These are phyloP conservation scores for Trypanosoma cruzi DNA, from an alignment of 208 protist genomes.

Conservation along the genomic window DNA sequence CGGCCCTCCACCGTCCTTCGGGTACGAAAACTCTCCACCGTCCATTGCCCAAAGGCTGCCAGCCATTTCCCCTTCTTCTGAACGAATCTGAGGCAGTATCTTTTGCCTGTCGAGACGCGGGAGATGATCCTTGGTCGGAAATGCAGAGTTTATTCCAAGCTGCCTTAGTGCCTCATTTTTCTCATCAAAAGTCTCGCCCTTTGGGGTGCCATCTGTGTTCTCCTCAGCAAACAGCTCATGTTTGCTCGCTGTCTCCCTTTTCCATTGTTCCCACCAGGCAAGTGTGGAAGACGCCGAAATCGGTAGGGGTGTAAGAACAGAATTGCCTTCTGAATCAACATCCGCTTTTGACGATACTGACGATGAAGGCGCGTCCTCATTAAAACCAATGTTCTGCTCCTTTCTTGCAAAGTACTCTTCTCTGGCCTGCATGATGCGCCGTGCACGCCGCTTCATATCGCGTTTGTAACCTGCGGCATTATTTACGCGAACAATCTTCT, in stretches of 20 bases:
- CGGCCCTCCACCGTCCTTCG: constrained; percentile 76
- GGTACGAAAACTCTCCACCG: constrained; percentile 87
- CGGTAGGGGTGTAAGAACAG: constrained; percentile 48
- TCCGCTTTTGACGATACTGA: neutral
- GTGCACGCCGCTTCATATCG: constrained; percentile 92
- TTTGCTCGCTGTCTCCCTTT: constrained; percentile 71
- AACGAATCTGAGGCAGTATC: constrained; percentile 66
- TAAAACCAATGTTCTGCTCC: constrained; percentile 50
- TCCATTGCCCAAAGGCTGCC: constrained; percentile 86
- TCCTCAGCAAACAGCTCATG: constrained; percentile 89
- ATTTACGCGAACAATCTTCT: constrained; percentile 89
- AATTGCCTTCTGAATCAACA: constrained; percentile 25
- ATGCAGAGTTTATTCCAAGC: constrained; percentile 78
- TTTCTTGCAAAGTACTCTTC: constrained; percentile 85
- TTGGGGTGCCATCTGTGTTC: constrained; percentile 75
- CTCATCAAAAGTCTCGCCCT: constrained; percentile 77
- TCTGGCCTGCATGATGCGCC: constrained; percentile 91
- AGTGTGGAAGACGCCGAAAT: constrained; percentile 63
- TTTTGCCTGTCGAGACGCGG: constrained; percentile 51
- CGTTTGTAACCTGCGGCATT: constrained; percentile 89
- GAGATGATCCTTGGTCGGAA: constrained; percentile 65
- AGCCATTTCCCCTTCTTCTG: constrained; percentile 70
- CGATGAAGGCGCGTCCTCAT: too few species aligned
- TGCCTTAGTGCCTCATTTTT: constrained; percentile 84
- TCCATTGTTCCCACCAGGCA: constrained; percentile 89